A percentile compares a stretch with the other conserved stretches of the same genome.
These are phyloP conservation scores for Rosa chinensis DNA, from an alignment of 306 rosid species.

Conservation along the genomic window DNA sequence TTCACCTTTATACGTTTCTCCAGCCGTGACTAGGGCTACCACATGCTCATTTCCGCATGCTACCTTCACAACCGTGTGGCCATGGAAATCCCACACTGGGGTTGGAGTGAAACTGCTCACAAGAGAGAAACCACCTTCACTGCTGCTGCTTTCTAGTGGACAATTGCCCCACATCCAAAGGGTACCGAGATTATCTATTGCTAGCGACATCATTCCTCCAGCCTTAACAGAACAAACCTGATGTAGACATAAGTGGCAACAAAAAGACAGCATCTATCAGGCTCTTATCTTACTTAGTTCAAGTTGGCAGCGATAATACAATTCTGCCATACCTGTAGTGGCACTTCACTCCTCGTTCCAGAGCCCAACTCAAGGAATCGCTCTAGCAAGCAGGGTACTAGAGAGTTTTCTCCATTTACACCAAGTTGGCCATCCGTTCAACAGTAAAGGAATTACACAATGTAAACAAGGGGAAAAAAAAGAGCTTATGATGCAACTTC, in stretches of 20 bases:
- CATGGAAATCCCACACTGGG: conserved; percentile 72
- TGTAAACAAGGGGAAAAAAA: conserved; percentile 19
- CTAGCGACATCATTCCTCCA: conserved; percentile 91
- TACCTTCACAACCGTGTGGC: conserved; percentile 73
- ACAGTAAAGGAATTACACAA: conserved; percentile 55
- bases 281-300: conserved; percentile 8
- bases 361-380: conserved; percentile 50
- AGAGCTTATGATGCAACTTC: conserved; percentile 10
- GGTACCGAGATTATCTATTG: conserved; percentile 62
- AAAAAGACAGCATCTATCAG: conserved; percentile 15
- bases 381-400: conserved; percentile 56
- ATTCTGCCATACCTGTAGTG: conserved; percentile 48
- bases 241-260: conserved; percentile 6
- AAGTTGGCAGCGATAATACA: conserved; percentile 1
- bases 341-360: conserved; percentile 37
- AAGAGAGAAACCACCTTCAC: conserved; percentile 47
- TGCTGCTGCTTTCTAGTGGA: conserved; percentile 50
- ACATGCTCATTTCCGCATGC: conserved; percentile 92
- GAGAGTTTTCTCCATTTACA: conserved; percentile 46
- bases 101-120: conserved; percentile 62
- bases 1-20: conserved; percentile 52
- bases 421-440: conserved; percentile 95
- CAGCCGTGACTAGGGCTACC: conserved; percentile 59
- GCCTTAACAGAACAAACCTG: conserved; percentile 77
- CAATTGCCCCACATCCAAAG: conserved; percentile 94